Base-by-base conservation (phyloP, 352 stramenopile species). In the Ophiocytium majus region DNA sequence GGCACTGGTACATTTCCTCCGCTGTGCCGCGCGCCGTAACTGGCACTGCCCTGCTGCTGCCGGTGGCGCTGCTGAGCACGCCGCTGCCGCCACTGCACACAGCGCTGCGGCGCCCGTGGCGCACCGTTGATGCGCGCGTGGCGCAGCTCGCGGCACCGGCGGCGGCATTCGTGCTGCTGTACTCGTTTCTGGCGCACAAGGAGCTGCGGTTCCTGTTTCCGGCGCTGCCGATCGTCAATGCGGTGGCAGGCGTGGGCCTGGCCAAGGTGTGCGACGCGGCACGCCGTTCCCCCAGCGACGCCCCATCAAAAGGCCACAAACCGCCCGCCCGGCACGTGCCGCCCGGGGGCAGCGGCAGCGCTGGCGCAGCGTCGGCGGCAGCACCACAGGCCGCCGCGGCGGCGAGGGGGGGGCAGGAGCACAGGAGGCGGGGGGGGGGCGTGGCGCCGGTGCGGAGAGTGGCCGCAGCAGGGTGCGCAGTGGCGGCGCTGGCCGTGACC, bases 131-230 rank as follows among this genome's bases (percentile, higher is more conserved):
- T 75, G 66, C 37, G 28, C 32, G n/a, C 43, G 82, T 63, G 31
- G 76, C 43, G 14, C 19, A 34, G 36, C 9, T 75, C 1, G n/a
- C 76, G n/a, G 9, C 50, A 0, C 76, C 79, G n/a, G 76, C 34
- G 14, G 57, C 88, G 64, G 86, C 92, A 37, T 99, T 98, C 89
- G 86, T 99, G 9, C 88, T 86, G 19, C 90, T 99, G 1, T 99
- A 98, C 87, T 99, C 96, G 0, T 86, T 96, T 35, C 90, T 99
- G 23, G 96, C 95, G 14, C 97, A 99, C 92, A 99, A 99, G 89
- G 97, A 99, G 89, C 92, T 99, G 14, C 92, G 96, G 79, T 99
- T 99, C 87, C 94, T 99, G 57, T 98, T 99, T 89, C 97, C 97
- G 66, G 94, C 94, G 10, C 91, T 99, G 19, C 96, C 96, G n/a